Conservation (phyloP, 495 filamentous ascomycete genomes). For the Penicillium odoratum region DNA sequence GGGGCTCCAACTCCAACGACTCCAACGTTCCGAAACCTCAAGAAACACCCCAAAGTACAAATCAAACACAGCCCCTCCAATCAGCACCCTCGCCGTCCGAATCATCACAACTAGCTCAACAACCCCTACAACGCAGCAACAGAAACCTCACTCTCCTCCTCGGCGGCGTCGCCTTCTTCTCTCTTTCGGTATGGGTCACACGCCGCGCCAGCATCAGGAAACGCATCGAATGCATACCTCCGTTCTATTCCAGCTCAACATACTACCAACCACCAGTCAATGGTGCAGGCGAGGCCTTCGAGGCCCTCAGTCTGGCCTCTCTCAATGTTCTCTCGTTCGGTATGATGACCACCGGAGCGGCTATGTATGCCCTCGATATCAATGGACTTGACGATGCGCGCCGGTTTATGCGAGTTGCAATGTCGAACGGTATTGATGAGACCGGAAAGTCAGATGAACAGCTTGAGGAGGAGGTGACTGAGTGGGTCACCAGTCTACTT, state of each 20-base stretch:
- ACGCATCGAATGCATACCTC: conserved; percentile 53
- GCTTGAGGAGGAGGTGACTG: conserved; percentile 67
- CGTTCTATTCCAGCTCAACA: conserved; percentile 62
- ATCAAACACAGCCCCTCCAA: neutral
- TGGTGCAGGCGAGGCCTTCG: conserved; percentile 65
- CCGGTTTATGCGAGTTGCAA: conserved; percentile 48
- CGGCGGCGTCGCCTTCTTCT: conserved; percentile 71
- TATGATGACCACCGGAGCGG: conserved; percentile 67
- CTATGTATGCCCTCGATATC: conserved; percentile 70
- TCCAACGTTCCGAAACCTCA: conserved; percentile 4
- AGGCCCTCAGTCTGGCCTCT: conserved; percentile 81
- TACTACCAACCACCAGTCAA: conserved; percentile 47
- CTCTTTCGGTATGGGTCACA: conserved; percentile 66
- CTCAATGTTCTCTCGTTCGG: conserved; percentile 71
- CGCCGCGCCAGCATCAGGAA: conserved; percentile 63
- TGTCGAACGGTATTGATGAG: conserved; percentile 40
- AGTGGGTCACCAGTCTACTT: conserved; percentile 66
- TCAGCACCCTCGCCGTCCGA: conserved; percentile 14
- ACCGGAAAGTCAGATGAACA: conserved; percentile 51
- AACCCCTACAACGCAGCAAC: conserved; percentile 16
- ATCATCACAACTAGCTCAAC: conserved; percentile 17
- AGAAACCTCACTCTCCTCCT: conserved; percentile 58
- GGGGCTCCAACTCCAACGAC: conserved; percentile 31
- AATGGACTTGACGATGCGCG: conserved; percentile 69
- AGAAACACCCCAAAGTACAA: conserved; percentile 9